Evolutionary conservation across 1,139 yeast genomes (phyloP).

Genomic region (Eremothecium gossypii): DNA sequence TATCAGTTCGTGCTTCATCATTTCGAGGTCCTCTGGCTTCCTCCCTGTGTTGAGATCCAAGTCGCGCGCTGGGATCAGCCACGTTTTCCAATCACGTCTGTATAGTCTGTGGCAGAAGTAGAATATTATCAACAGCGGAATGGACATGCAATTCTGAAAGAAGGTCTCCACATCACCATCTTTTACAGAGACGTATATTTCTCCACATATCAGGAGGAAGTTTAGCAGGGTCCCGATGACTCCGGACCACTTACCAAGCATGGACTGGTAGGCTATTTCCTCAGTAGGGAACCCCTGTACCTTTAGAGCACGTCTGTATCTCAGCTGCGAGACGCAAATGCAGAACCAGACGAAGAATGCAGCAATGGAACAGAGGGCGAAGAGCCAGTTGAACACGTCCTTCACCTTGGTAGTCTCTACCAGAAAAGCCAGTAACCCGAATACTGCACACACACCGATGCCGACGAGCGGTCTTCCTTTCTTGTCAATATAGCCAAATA

Average conservation of each 20-base stretch:
- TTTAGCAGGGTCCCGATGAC: slow-evolving; percentile 37
- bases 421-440: slow-evolving; percentile 72
- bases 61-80: slow-evolving; percentile 32
- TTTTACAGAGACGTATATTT: slow-evolving; percentile 37
- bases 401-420: slow-evolving; percentile 53
- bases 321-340: slow-evolving; percentile 63
- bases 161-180: slow-evolving; percentile 31
- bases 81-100: slow-evolving; percentile 19
- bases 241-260: slow-evolving; percentile 43
- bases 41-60: slow-evolving; percentile 46
- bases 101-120: slow-evolving; percentile 29
- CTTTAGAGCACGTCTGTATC: slow-evolving; percentile 67
- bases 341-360: slow-evolving; percentile 80
- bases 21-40: slow-evolving; percentile 39
- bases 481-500: slow-evolving; percentile 50
- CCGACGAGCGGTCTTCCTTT: slow-evolving; percentile 58
- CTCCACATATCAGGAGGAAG: slow-evolving; percentile 37
- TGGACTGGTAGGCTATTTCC: slow-evolving; percentile 41
- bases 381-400: slow-evolving; percentile 64
- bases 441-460: slow-evolving; percentile 58
- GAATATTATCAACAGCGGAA: slow-evolving; percentile 39
- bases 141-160: slow-evolving; percentile 41
- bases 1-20: slow-evolving; percentile 27
- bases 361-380: slow-evolving; percentile 76
- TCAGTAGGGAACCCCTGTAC: slow-evolving; percentile 46